Evolutionary conservation across 2,329 filamentous ascomycete genomes (phyloP).

Genomic region (Lomentospora prolificans): DNA sequence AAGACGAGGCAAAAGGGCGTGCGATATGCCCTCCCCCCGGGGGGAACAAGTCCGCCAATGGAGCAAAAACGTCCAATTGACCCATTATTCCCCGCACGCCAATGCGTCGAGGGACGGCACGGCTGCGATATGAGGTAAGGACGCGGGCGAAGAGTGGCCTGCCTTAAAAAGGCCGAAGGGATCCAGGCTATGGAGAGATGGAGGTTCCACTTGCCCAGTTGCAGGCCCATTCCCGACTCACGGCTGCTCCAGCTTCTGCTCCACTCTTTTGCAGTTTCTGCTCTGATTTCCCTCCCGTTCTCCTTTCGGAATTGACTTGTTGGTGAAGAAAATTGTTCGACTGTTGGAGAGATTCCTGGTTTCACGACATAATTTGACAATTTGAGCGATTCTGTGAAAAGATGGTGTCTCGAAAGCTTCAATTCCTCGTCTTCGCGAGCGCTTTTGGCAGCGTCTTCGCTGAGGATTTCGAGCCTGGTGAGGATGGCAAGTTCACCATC

Average conservation of each 20-base stretch:
- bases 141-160: neutral
- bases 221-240: neutral
- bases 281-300: neutral
- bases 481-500: constrained; percentile 26
- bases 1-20: too few species aligned
- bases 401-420: neutral
- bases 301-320: neutral
- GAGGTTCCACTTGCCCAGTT: neutral
- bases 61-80: neutral
- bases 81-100: neutral
- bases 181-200: neutral
- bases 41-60: neutral
- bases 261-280: neutral
- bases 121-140: neutral
- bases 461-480: constrained; percentile 15
- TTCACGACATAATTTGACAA: too few species aligned
- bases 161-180: neutral
- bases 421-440: neutral
- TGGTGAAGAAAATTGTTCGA: neutral
- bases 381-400: too few species aligned
- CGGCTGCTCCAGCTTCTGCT: neutral
- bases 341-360: too few species aligned
- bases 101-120: neutral
- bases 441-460: neutral
- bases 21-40: too few species aligned